A percentile compares a stretch with the other conserved stretches of the same genome.
Evolutionary conservation across 2,329 filamentous ascomycete species (phyloP).

Genomic region (Botryosphaeria agaves): DNA sequence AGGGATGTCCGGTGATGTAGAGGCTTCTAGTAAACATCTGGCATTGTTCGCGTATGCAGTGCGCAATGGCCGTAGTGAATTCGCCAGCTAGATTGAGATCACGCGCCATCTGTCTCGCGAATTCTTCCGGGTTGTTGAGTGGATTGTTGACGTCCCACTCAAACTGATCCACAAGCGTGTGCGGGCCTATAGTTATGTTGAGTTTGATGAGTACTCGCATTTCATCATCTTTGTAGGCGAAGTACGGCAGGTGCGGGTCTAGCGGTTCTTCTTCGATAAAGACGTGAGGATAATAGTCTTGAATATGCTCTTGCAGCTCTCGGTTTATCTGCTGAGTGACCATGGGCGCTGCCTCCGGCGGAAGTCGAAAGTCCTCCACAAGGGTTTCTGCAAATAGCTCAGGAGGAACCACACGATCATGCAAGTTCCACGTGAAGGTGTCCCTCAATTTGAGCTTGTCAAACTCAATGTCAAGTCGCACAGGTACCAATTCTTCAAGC

Average conservation of each 20-base stretch:
- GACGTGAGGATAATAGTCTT: constrained; percentile 85
- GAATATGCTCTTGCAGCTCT: constrained; percentile 76
- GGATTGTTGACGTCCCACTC: constrained; percentile 99
- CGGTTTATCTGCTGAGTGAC: constrained; percentile 48
- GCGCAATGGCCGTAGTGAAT: constrained; percentile 92
- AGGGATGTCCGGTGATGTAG: constrained; percentile 84
- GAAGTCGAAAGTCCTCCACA: constrained; percentile 70
- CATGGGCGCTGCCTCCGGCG: constrained; percentile 41
- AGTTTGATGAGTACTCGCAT: constrained; percentile 94
- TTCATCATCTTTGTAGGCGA: constrained; percentile 95
- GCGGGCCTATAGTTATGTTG: constrained; percentile 91
- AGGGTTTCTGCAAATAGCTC: constrained; percentile 79
- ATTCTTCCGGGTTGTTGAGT: constrained; percentile 84
- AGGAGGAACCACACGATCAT: constrained; percentile 66
- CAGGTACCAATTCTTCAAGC: constrained; percentile 76
- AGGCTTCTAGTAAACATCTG: constrained; percentile 89
- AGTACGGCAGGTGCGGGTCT: constrained; percentile 78
- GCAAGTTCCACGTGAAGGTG: constrained; percentile 96
- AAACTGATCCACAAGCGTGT: constrained; percentile 90
- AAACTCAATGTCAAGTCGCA: constrained; percentile 84
- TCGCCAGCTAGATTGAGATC: constrained; percentile 87
- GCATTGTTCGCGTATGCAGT: constrained; percentile 90
- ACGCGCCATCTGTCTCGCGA: constrained; percentile 72
- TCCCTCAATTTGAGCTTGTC: constrained; percentile 92
- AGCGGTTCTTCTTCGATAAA: constrained; percentile 80